These are phyloP conservation scores for Colletotrichum acutatum DNA, from an alignment of 2,329 filamentous ascomycete genomes.

Conservation along the genomic window DNA sequence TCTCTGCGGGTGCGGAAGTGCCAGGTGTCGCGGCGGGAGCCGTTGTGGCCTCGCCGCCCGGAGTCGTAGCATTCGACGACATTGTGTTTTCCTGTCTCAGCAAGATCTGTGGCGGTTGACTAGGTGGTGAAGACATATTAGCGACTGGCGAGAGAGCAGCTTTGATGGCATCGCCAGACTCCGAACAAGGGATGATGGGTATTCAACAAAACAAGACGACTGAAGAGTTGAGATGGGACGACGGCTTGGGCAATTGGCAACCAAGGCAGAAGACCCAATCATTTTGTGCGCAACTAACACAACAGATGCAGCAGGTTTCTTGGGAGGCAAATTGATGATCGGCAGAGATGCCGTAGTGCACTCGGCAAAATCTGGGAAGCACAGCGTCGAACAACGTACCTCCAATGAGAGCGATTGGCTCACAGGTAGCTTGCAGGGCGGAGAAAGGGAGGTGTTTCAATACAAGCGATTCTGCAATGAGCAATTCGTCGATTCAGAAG, in stretches of 20 bases:
- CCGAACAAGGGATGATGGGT: background rate
- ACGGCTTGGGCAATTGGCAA: background rate
- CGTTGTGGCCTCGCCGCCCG: conserved; percentile 32
- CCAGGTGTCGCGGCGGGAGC: conserved; percentile 22
- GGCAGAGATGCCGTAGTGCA: conserved; percentile 22
- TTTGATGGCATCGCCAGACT: conserved; percentile 3
- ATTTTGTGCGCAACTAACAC: conserved; percentile 10
- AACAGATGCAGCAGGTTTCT: conserved; percentile 7
- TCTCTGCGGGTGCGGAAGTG: conserved; percentile 6
- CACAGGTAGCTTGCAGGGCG: conserved; percentile 5
- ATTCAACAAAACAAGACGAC: background rate
- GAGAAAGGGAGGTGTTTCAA: conserved; percentile 6
- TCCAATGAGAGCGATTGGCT: conserved; percentile 22
- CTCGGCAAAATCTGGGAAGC: conserved; percentile 15
- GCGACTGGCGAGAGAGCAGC: conserved; percentile 21
- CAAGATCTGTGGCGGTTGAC: conserved; percentile 39
- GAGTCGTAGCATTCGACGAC: conserved; percentile 34
- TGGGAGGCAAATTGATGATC: conserved; percentile 21
- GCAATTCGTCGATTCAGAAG: conserved; percentile 4
- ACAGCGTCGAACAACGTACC: conserved; percentile 26
- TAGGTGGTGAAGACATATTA: conserved; percentile 43
- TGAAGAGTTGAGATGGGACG: background rate
- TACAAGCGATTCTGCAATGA: background rate
- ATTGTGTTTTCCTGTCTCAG: conserved; percentile 43
- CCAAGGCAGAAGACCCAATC: background rate